Base-by-base conservation (phyloP, 1,139 yeast species). In the Suhomyces chickasaworum region DNA sequence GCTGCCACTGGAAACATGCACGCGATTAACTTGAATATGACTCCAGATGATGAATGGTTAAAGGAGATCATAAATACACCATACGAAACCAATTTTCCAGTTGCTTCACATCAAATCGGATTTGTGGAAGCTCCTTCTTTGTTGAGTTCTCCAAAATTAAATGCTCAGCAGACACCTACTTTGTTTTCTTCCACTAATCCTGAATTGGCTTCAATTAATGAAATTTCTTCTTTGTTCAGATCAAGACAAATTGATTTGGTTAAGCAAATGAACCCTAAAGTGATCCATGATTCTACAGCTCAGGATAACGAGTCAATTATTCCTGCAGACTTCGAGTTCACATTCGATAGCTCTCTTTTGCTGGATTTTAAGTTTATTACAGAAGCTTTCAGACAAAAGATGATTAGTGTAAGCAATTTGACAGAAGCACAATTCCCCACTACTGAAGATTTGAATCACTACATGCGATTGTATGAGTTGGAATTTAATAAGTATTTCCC, bases 401-500 rank as follows among this genome's bases (percentile, higher is more conserved):
- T 86, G 39, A 68, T 86, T 57, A 60, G 61, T 22, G 68, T 71
- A 40, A 80, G 84, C 56, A 75, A 79, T 49, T 65, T 86, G 46
- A 52, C 64, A n/a, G 66, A 66, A 32, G 66, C 73, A n/a, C 84
- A 84, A 53, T 82, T 89, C 54, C 97, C 97, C 0, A 78, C 84
- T 2, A 69, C 86, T 37, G 82, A 80, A 13, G 96, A 89, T 55
- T 70, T 90, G 53, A 89, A 89, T 60, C 78, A 80, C 37, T 89
- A 88, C 63, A 78, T 86, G 60, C 76, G 79, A 29, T 70, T 89
- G 15, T 89, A 84, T 64, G 87, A 83, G 53, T 74, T 76, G 48
- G 90, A 88, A 58, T 89, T 88, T 66, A 84, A 86, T 66, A 82
- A 80, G 51, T 90, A 86, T 62, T 84, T 87, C 66, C 91, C 96